phyloP scores from a whole-genome alignment of 1,284 basidiomycete genomes.

The Tetrapyrgos nigripes region DNA sequence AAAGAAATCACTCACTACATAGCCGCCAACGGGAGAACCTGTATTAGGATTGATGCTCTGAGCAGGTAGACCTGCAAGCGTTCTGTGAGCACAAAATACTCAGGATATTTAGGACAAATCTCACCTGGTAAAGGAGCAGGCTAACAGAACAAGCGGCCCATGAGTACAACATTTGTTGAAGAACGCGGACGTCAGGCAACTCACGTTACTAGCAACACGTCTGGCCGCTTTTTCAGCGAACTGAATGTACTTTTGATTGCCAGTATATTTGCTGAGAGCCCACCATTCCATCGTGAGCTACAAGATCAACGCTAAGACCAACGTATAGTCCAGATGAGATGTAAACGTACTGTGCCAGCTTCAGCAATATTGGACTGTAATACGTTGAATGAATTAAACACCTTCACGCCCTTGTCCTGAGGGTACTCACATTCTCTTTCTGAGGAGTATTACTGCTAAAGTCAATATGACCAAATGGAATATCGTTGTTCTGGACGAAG shows the following conservation, averaged over 20 bases:
- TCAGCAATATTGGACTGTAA: slow-evolving; percentile 66
- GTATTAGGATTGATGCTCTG: slow-evolving; percentile 64
- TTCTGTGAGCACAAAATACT: slow-evolving; percentile 10
- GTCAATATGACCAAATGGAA: slow-evolving; percentile 61
- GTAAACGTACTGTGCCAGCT: slow-evolving; percentile 64
- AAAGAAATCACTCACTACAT: slow-evolving; percentile 54
- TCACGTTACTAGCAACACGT: slow-evolving; percentile 41
- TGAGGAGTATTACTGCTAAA: slow-evolving; percentile 54
- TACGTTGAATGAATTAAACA: neutral
- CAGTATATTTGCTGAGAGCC: slow-evolving; percentile 28
- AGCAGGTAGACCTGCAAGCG: slow-evolving; percentile 54
- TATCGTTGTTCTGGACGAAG: slow-evolving; percentile 43
- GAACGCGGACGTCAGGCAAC: no score
- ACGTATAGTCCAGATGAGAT: neutral
- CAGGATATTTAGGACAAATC: neutral
- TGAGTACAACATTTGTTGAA: no score
- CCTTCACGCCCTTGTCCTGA: no score
- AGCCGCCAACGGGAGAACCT: slow-evolving; percentile 57
- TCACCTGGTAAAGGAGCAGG: slow-evolving; percentile 48
- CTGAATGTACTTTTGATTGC: neutral
- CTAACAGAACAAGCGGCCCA: slow-evolving; percentile 38
- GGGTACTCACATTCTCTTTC: slow-evolving; percentile 46
- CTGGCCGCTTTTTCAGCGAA: slow-evolving; percentile 40
- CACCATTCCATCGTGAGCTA: slow-evolving; percentile 49
- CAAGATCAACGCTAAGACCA: neutral